These are phyloP conservation scores for Auriscalpium orientale DNA, from an alignment of 768 basidiomycete genomes.

Conservation along the genomic window DNA sequence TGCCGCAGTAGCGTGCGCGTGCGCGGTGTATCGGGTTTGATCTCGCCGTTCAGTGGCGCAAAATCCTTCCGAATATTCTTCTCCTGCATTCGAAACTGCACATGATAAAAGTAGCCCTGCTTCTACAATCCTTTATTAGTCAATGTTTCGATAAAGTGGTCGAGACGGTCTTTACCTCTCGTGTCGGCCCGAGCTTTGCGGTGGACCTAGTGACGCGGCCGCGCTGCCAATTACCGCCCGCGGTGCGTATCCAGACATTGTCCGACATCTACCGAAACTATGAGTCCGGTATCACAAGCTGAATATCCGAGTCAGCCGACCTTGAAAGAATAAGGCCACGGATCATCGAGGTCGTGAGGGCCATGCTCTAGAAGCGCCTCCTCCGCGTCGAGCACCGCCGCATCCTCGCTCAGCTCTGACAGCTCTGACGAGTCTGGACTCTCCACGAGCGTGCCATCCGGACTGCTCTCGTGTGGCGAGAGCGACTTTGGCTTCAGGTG, in stretches of 20 bases:
- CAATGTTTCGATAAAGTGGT: background rate
- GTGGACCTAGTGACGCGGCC: constrained; percentile 8
- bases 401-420: background rate
- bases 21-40: constrained; percentile 22
- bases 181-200: constrained; percentile 9
- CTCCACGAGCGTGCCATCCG: background rate
- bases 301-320: background rate
- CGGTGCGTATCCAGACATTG: constrained; percentile 13
- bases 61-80: constrained; percentile 13
- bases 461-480: background rate
- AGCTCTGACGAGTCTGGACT: background rate
- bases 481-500: background rate
- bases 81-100: constrained; percentile 5
- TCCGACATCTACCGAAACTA: constrained; percentile 2
- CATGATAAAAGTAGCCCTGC: constrained; percentile 12
- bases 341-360: constrained; percentile 13
- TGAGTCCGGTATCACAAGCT: background rate
- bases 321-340: constrained; percentile 14
- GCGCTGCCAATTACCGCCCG: constrained; percentile 11
- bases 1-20: constrained; percentile 17
- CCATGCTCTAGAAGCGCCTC: constrained; percentile 2
- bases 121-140: background rate
- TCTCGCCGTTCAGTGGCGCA: constrained; percentile 22
- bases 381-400: constrained; percentile 2
- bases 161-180: constrained; percentile 5